Evolutionary conservation across 169 alveolate species (phyloP).

Genomic region (Babesia ovis): DNA sequence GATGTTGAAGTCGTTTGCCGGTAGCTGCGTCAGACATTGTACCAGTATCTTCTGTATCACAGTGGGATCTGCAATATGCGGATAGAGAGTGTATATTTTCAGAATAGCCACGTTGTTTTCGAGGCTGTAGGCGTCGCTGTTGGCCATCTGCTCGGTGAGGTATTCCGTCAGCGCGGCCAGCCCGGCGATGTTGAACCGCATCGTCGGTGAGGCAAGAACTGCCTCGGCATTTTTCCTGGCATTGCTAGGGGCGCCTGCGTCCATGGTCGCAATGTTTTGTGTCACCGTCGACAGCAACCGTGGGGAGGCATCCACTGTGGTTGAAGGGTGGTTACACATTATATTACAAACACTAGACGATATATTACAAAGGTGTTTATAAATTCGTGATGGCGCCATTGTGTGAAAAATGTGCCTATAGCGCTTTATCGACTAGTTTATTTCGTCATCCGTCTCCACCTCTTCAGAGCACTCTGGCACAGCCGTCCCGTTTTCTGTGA

Average conservation of each 20-base stretch:
- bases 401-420: neutral
- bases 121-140: slow-evolving; percentile 45
- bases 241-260: slow-evolving; percentile 3
- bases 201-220: slow-evolving; percentile 46
- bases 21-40: slow-evolving; percentile 50
- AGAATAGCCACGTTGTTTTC: slow-evolving; percentile 59
- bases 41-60: slow-evolving; percentile 59
- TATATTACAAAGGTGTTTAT: neutral
- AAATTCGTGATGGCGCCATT: too few species aligned
- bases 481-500: slow-evolving; percentile 41
- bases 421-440: neutral
- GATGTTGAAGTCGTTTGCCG: slow-evolving; percentile 60
- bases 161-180: slow-evolving; percentile 54
- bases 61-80: slow-evolving; percentile 21
- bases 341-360: too few species aligned
- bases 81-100: slow-evolving; percentile 54
- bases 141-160: slow-evolving; percentile 55
- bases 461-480: slow-evolving; percentile 33
- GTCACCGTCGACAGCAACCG: neutral
- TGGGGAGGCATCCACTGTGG: slow-evolving; percentile 8
- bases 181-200: slow-evolving; percentile 38
- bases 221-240: slow-evolving; percentile 54
- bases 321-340: neutral
- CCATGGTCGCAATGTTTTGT: slow-evolving; percentile 3
- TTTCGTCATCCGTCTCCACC: slow-evolving; percentile 13